Conservation (phyloP, 2,329 filamentous ascomycete genomes). For the Claviceps pazoutovae region DNA sequence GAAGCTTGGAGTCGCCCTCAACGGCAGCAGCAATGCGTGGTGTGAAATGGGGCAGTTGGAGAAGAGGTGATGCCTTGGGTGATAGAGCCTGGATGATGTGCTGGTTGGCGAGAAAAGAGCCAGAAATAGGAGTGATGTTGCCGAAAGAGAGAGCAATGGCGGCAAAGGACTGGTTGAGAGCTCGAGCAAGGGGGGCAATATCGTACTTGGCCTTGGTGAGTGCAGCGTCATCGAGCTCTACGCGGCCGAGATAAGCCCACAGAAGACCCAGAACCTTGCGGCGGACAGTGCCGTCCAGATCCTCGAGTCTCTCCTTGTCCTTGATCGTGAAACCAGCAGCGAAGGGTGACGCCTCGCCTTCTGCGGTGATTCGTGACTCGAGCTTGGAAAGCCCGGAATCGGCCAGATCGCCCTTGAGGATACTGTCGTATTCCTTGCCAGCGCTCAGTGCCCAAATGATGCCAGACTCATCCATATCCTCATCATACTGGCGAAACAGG, state of each 20-base stretch:
- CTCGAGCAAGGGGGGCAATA: slow-evolving; percentile 72
- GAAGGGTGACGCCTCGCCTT: slow-evolving; percentile 36
- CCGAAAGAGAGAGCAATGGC: slow-evolving; percentile 81
- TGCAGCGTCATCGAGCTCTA: slow-evolving; percentile 65
- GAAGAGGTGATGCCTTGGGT: slow-evolving; percentile 70
- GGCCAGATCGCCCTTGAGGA: slow-evolving; percentile 63
- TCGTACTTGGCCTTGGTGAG: slow-evolving; percentile 81
- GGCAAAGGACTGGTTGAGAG: slow-evolving; percentile 73
- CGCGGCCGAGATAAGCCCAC: slow-evolving; percentile 87
- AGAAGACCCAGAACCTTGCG: slow-evolving; percentile 80
- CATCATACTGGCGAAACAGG: slow-evolving; percentile 85
- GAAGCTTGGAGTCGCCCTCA: slow-evolving; percentile 61
- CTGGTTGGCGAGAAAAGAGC: slow-evolving; percentile 71
- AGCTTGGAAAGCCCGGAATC: slow-evolving; percentile 71
- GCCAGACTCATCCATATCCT: slow-evolving; percentile 65
- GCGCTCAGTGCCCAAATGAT: slow-evolving; percentile 70
- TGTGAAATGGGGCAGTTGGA: slow-evolving; percentile 83
- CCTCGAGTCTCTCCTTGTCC: slow-evolving; percentile 63
- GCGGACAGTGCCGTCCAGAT: slow-evolving; percentile 65
- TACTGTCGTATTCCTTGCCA: slow-evolving; percentile 70
- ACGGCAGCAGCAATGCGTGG: slow-evolving; percentile 49
- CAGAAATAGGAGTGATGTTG: slow-evolving; percentile 66
- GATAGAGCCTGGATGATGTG: slow-evolving; percentile 79
- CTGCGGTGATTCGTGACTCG: slow-evolving; percentile 63
- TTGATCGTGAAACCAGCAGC: slow-evolving; percentile 50